Percentiles rank a stretch among this genome's conserved stretches.
Evolutionary conservation across 1,139 yeast genomes (phyloP).

Genomic region (Hansenula sp.): DNA sequence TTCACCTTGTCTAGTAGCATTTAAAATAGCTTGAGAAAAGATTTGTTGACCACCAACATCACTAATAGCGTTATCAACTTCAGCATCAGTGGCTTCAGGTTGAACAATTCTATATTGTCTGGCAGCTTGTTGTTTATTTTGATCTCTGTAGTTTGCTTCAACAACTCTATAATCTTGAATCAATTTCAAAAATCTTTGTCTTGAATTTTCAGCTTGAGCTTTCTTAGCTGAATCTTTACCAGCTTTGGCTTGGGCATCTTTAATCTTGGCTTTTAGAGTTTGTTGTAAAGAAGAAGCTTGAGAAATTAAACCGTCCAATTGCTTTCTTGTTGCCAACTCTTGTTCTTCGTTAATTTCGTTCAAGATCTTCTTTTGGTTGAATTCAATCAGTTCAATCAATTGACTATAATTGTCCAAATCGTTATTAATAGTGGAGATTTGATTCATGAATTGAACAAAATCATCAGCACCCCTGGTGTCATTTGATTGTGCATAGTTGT

Average conservation of each 20-base stretch:
- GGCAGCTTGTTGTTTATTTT: constrained; percentile 83
- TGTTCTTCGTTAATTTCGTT: constrained; percentile 85
- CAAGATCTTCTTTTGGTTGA: constrained; percentile 76
- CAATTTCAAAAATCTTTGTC: constrained; percentile 78
- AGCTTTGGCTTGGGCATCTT: constrained; percentile 70
- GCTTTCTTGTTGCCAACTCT: constrained; percentile 65
- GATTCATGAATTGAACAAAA: constrained; percentile 76
- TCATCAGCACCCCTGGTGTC: constrained; percentile 36
- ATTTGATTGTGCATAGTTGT: constrained; percentile 13
- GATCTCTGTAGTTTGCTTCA: constrained; percentile 83
- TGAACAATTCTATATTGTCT: constrained; percentile 91
- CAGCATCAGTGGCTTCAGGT: constrained; percentile 88
- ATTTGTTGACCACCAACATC: constrained; percentile 86
- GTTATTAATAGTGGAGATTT: constrained; percentile 77
- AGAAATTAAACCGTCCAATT: constrained; percentile 70
- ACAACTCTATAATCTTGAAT: constrained; percentile 85
- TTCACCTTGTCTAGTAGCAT: constrained; percentile 93
- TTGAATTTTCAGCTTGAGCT: constrained; percentile 87
- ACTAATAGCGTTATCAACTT: constrained; percentile 78
- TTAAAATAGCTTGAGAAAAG: constrained; percentile 89
- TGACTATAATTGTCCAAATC: constrained; percentile 78
- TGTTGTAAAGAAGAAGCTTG: constrained; percentile 80
- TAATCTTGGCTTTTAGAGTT: constrained; percentile 71
- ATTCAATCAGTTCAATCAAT: constrained; percentile 73
- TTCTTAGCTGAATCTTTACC: constrained; percentile 74